Base-by-base conservation (phyloP, 192 early-diverging fungal genomes). In the Coemansia sp. region DNA sequence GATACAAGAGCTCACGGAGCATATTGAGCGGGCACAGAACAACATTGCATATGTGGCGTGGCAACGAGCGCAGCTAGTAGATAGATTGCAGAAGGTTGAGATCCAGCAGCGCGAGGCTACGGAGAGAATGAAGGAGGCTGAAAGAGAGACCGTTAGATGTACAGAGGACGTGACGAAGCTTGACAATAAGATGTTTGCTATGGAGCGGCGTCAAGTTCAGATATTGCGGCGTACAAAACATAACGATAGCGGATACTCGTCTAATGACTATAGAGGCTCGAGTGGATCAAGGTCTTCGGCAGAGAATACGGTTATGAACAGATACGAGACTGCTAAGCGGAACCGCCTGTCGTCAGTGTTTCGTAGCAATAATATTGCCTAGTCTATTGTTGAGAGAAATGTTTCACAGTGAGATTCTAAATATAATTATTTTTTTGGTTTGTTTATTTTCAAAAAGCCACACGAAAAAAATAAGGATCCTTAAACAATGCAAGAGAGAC, bases 1-100 rank as follows among this genome's bases (percentile, higher is more conserved):
- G 27, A 58, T 78, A 34, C 50, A 60, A 8, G 29, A 49, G 27
- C 70, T 78, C 5, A 55, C 38, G 0, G 59, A 50, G 16, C 67
- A 78, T 37, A 41, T 78, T 27, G 30, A 64, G 49, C 56, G 40
- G 3, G 67, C 70, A 30, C 76, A 67, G 22, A 62, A 27, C 12
- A 65, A 79, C 43, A 64, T 74, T 52, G 71, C 76, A 0, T 70
- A 79, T 64, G 60, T 79, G 20, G 76, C 76, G 5, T 38, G 47
- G 37, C 76, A 74, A 68, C 63, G 76, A 18, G 39, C 41, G 12
- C 71, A 79, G 68, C 24, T 79, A 35, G 68, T 74, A 5, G 65
- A 71, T 12, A 52, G 72, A 39, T 35, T 80, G 7, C 64, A 74
- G 38, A 35, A 39, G 7, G 68, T 73, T 0, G 77, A 80, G 44